phyloP scores from a whole-genome alignment of 2,329 filamentous ascomycete genomes.

The Fusarium odoratissimum region DNA sequence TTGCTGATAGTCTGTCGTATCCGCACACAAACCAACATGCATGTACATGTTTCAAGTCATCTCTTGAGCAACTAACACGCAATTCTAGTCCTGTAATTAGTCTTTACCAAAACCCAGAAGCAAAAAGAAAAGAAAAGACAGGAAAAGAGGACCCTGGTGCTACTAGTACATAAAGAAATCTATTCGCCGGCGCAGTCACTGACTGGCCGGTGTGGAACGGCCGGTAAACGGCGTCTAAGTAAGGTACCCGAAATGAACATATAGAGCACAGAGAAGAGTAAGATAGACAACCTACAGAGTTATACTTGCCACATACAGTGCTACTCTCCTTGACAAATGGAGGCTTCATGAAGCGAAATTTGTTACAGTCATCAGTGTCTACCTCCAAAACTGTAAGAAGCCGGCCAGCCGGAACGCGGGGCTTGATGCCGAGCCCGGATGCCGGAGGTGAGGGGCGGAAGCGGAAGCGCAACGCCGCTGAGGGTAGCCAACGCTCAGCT shows the following conservation, averaged over 20 bases:
- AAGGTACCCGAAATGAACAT: slow-evolving; percentile 39
- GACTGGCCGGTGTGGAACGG: slow-evolving; percentile 28
- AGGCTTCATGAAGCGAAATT: too few relatives aligned
- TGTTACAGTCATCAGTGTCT: not conserved
- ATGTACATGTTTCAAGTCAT: not conserved
- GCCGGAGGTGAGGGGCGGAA: slow-evolving; percentile 31
- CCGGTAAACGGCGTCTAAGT: slow-evolving; percentile 38
- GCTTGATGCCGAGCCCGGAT: slow-evolving; percentile 32
- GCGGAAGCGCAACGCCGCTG: slow-evolving; percentile 31
- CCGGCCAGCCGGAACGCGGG: slow-evolving; percentile 33
- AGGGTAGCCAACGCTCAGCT: not conserved
- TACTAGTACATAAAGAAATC: not conserved
- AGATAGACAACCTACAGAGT: not conserved
- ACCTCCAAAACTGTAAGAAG: not conserved
- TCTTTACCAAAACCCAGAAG: not conserved
- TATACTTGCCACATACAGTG: not conserved
- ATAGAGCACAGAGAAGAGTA: slow-evolving; percentile 2
- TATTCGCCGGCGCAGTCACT: slow-evolving; percentile 5
- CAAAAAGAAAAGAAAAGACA: not conserved
- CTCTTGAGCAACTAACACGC: not conserved
- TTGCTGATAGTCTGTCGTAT: not conserved
- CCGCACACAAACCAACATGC: not conserved
- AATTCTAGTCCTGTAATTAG: not conserved
- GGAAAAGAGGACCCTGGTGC: not conserved
- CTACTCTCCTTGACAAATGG: not conserved